phyloP scores from a whole-genome alignment of 805 yeast species.

The Priceomyces melissophilus region DNA sequence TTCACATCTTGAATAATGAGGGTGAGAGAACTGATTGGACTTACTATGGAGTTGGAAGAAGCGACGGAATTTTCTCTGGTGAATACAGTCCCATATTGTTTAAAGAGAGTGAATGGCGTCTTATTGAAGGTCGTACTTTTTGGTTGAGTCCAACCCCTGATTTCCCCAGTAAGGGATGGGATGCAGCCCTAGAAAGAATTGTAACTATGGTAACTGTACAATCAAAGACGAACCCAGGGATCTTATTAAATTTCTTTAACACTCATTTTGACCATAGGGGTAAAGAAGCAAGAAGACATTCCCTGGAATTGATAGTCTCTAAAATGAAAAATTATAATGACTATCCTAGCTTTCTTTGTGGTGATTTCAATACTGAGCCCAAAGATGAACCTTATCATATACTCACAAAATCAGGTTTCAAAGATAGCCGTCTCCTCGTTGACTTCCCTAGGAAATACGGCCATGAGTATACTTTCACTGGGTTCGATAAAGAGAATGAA shows the following conservation, averaged over 20 bases:
- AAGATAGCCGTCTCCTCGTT: slow-evolving; percentile 35
- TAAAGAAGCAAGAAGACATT: slow-evolving; percentile 28
- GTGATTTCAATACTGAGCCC: slow-evolving; percentile 43
- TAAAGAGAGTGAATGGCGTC: slow-evolving; percentile 20
- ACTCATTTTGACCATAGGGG: slow-evolving; percentile 42
- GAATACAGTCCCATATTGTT: slow-evolving; percentile 28
- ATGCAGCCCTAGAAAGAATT: slow-evolving; percentile 41
- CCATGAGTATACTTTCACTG: slow-evolving; percentile 44
- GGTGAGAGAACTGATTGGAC: slow-evolving; percentile 18
- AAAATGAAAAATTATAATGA: slow-evolving; percentile 28
- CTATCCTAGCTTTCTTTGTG: slow-evolving; percentile 38
- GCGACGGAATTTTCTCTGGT: slow-evolving; percentile 26
- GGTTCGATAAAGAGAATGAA: slow-evolving; percentile 36
- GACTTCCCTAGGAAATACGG: slow-evolving; percentile 37
- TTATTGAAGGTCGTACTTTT: slow-evolving; percentile 17
- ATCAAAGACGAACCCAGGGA: slow-evolving; percentile 17
- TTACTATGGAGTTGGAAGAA: slow-evolving; percentile 29
- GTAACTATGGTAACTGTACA: slow-evolving; percentile 31
- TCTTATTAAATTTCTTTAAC: slow-evolving; percentile 28
- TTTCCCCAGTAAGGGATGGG: slow-evolving; percentile 42
- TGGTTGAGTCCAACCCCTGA: slow-evolving; percentile 28
- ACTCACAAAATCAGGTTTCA: slow-evolving; percentile 31
- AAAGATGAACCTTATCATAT: slow-evolving; percentile 39
- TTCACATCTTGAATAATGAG: slow-evolving; percentile 18
- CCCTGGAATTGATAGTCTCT: slow-evolving; percentile 31